These are phyloP conservation scores for Salvia splendens DNA, from an alignment of 257 asterid species.

Conservation along the genomic window DNA sequence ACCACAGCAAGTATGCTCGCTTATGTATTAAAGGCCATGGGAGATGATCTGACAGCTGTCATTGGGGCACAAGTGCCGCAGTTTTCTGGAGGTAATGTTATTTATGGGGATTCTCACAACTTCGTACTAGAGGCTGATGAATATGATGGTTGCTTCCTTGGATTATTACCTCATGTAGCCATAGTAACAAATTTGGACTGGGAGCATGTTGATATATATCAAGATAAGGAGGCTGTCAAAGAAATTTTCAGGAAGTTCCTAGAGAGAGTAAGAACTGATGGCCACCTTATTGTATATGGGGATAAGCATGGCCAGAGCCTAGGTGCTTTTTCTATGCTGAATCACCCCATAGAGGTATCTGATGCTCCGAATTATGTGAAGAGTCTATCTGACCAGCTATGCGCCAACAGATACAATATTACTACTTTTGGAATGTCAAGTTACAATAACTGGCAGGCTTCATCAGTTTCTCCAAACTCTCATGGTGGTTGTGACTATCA, in stretches of 20 bases:
- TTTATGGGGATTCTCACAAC: slow-evolving; percentile 37
- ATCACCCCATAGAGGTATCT: too few relatives aligned
- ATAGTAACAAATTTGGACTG: slow-evolving; percentile 44
- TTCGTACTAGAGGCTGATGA: slow-evolving; percentile 54
- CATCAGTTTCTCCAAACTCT: slow-evolving; percentile 37
- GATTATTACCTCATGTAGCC: slow-evolving; percentile 40
- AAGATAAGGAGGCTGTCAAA: slow-evolving; percentile 39
- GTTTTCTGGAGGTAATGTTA: slow-evolving; percentile 42
- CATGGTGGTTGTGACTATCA: slow-evolving; percentile 42
- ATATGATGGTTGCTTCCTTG: slow-evolving; percentile 49
- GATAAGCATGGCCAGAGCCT: slow-evolving; percentile 25
- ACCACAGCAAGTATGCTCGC: slow-evolving; percentile 47
- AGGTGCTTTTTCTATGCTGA: too few relatives aligned
- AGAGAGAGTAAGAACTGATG: slow-evolving; percentile 33
- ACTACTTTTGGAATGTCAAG: slow-evolving; percentile 42
- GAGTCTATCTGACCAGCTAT: neutral
- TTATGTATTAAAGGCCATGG: slow-evolving; percentile 40
- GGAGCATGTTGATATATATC: slow-evolving; percentile 49
- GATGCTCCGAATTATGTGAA: too few relatives aligned
- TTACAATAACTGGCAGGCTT: slow-evolving; percentile 41
- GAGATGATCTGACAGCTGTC: slow-evolving; percentile 47
- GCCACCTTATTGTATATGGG: slow-evolving; percentile 43
- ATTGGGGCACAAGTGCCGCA: slow-evolving; percentile 50
- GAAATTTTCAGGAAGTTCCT: slow-evolving; percentile 38
- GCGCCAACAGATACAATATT: slow-evolving; percentile 32